Percentiles rank a stretch among this genome's conserved stretches.
Conservation (phyloP, 2,329 filamentous ascomycete species). For the Nannizziopsis barbatae region DNA sequence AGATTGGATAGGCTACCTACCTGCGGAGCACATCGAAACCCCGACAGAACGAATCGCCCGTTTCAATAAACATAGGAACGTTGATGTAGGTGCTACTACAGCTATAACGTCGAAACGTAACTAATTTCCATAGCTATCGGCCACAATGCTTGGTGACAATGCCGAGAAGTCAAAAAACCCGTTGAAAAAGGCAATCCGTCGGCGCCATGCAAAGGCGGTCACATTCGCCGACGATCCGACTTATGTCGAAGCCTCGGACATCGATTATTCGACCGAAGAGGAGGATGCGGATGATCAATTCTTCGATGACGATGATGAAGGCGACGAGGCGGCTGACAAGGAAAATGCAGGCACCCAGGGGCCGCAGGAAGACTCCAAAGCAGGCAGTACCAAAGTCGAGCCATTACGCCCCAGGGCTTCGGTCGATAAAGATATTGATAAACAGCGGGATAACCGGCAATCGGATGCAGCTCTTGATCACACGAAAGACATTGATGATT, state of each 20-base stretch:
- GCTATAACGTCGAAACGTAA: neutral
- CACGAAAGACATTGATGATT: conserved; percentile 54
- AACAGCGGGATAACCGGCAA: conserved; percentile 22
- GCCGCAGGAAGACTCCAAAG: conserved; percentile 21
- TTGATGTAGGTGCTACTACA: conserved; percentile 57
- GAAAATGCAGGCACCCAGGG: conserved; percentile 23
- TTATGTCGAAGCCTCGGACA: conserved; percentile 79
- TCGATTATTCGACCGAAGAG: conserved; percentile 74
- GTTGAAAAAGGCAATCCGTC: conserved; percentile 70
- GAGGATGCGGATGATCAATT: conserved; percentile 40
- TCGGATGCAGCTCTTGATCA: conserved; percentile 27
- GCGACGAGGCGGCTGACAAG: conserved; percentile 26
- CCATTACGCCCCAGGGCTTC: conserved; percentile 35
- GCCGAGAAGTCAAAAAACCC: conserved; percentile 72
- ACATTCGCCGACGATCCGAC: conserved; percentile 72
- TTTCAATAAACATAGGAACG: conserved; percentile 94
- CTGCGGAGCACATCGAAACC: conserved; percentile 96
- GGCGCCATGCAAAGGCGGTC: conserved; percentile 74
- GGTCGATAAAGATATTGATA: conserved; percentile 26
- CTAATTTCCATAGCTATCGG: conserved; percentile 44
- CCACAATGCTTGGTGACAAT: conserved; percentile 60
- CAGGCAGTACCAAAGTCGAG: conserved; percentile 35
- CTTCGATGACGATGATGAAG: conserved; percentile 37
- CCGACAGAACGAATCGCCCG: conserved; percentile 87
- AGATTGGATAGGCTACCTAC: conserved; percentile 64